Evolutionary conservation across 2,329 filamentous ascomycete genomes (phyloP), one percentile per base, ranked within the genome.

Genomic region (Trichoderma atroviride): DNA sequence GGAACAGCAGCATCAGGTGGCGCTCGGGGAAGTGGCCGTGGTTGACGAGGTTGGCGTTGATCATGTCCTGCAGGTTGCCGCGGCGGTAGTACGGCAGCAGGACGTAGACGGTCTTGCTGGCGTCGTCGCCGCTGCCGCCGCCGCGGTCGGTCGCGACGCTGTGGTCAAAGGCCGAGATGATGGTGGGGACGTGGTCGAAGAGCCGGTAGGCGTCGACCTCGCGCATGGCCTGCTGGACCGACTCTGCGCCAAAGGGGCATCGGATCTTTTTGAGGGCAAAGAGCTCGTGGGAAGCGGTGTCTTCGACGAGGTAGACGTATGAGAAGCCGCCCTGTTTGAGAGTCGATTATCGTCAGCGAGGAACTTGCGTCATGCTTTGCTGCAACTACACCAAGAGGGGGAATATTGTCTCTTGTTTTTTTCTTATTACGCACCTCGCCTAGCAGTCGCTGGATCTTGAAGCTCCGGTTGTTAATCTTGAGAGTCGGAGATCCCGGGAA

Each of bases 251-350:
- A 77, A 99, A 98, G 5, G 96, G 95, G 85, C 96, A 99, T 78
- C 95, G 91, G 80, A 99, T 99, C 87, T 99, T 99, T 82, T 99
- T 99, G 71, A 98, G 89, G 22, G 96, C 96, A 80, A 97, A 95
- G 58, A 97, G 88, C 75, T 95, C 89, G 70, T 92, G 92, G 64
- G 89, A 91, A 67, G 88, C 85, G 59, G 92, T 95, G 80, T 97
- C 94, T 85, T 98, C 92, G 70, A 99, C 96, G 70, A 99, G 92
- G 83, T 99, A 99, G 75, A 99, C 96, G 81, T 98, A 99, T 73
- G 94, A 97, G 85, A 99, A 99, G 77, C 96, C 96, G 78, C 96
- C 96, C 91, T 95, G 69, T 22, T 6, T 35, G 29, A 2, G 10
- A 29, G 13, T 27, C 11, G 22, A 19, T n/a, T 35, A n/a, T 6